Evolutionary conservation across 371 early-diverging fungal species (phyloP), one percentile per base, ranked within the genome.

Genomic region (Neoconidiobolus thromboides): DNA sequence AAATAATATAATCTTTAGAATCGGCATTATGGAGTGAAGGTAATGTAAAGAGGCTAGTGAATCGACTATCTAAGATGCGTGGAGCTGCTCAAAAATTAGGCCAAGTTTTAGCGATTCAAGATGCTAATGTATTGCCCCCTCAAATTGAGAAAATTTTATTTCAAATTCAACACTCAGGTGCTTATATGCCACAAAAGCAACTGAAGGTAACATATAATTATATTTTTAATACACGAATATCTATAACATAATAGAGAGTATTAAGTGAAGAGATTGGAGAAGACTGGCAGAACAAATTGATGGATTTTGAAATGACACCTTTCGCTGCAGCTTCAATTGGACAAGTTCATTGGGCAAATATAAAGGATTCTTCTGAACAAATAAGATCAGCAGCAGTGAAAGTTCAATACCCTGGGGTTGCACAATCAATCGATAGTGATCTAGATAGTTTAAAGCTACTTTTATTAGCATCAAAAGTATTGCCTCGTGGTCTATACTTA

Each of bases 41-140:
- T 1, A 95, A 93, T 63, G 80, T 95, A 39, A 89, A 94, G 63
- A 74, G 89, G 3, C 70, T 96, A 5, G 95, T 93, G 0, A 75
- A 70, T 38, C 85, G 86, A 54, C 75, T 96, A n/a, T 82, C 93
- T 1, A 73, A 78, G 52, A 95, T 97, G 96, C 81, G 97, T 41
- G 97, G 97, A 0, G 97, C 97, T 0, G 97, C 97, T 1, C 72
- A 96, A 14, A 97, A 97, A 68, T 78, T 97, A 65, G 97, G 96
- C 0, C 97, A 97, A 67, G 93, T 97, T 91, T 64, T 97, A 6
- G 87, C 89, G 67, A 96, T 97, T 58, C 96, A 97, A 71, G 96
- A 80, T 59, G 71, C 73, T 56, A 68, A 71, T 48, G 73, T 83
- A 72, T 55, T 90, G 42, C 85, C 96, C 0, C 76, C 78, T 36